Evolutionary conservation across 2,329 filamentous ascomycete genomes (phyloP), one percentile per base, ranked within the genome.

Genomic region (Colletotrichum sansevieriae): DNA sequence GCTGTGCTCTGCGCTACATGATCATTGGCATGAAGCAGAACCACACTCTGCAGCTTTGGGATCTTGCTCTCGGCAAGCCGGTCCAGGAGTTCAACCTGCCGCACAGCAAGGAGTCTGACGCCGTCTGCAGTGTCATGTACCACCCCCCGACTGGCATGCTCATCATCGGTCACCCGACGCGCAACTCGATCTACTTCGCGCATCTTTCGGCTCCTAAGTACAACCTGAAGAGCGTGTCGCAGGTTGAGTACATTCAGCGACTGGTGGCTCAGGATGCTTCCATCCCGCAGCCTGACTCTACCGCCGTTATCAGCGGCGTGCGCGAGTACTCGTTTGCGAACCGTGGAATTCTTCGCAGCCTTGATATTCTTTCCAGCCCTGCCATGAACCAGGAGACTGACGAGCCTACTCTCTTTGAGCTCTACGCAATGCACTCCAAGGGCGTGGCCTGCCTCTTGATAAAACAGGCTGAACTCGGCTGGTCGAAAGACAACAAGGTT

Each of bases 21-120:
- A 91, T 99, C 78, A 93, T 99, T 71, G 96, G 96, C 75, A 94
- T 98, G 89, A 98, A 98, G 84, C 96, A 99, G 80, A 99, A 99
- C 81, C 96, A 99, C 82, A 97, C 95, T 64, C 89, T 99, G 71
- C 97, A 99, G 84, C 89, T 99, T 51, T 99, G 96, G 97, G 96
- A 99, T 83, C 90, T 99, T 76, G 94, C 93, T 47, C 90, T 99
- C 39, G 92, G 92, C 73, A 98, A 98, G 82, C 93, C 95, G 35
- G 96, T 99, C 43, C 95, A 99, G 79, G 96, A 99, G 82, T 91
- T 99, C 78, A 96, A 97, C 78, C 90, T 99, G 65, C 96, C 96
- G 1, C 95, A 99, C 77, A 93, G 93, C 82, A 97, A 96, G 77
- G 95, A 98, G 78, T 97, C 94, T 3, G 95, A 98, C 80, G 94